phyloP scores from a whole-genome alignment of 164 flowering plant genomes.

The Vitis cinerea region DNA sequence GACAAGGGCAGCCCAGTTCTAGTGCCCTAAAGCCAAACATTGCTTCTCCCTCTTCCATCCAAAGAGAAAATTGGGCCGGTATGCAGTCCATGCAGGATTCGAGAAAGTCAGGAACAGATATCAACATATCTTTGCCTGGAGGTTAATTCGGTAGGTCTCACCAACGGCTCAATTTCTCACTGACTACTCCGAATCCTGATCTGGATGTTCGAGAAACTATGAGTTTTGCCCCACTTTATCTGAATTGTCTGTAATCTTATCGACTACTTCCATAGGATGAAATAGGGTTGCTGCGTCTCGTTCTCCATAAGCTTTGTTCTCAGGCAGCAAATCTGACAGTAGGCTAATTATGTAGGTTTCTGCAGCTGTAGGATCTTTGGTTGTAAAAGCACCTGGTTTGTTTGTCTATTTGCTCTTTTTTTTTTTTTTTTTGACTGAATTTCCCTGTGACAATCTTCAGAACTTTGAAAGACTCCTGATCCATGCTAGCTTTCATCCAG shows the following conservation, averaged over 20 bases:
- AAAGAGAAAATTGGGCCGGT: slow-evolving; percentile 26
- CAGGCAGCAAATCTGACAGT: background rate
- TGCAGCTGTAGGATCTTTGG: background rate
- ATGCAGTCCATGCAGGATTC: slow-evolving; percentile 18
- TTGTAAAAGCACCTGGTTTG: slow-evolving; percentile 4
- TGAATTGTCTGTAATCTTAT: background rate
- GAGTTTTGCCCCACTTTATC: background rate
- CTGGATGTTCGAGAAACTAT: background rate
- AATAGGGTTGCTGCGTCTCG: slow-evolving; percentile 1
- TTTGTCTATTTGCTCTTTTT: background rate
- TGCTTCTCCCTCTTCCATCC: slow-evolving; percentile 12
- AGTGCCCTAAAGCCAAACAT: slow-evolving; percentile 4
- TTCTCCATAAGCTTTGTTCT: slow-evolving; percentile 1
- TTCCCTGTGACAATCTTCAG: background rate
- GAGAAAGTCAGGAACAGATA: slow-evolving; percentile 25
- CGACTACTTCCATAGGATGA: slow-evolving; percentile 3
- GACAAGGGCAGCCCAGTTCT: slow-evolving; percentile 10
- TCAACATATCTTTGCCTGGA: slow-evolving; percentile 36
- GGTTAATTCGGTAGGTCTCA: slow-evolving; percentile 6
- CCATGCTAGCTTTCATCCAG: too few relatives aligned
- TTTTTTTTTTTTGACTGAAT: background rate
- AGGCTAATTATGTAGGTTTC: slow-evolving; percentile 17
- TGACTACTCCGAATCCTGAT: background rate
- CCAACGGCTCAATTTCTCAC: background rate
- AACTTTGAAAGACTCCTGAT: too few relatives aligned